Evolutionary conservation across 441 rosid genomes (phyloP).

Genomic region (Sinapis alba): DNA sequence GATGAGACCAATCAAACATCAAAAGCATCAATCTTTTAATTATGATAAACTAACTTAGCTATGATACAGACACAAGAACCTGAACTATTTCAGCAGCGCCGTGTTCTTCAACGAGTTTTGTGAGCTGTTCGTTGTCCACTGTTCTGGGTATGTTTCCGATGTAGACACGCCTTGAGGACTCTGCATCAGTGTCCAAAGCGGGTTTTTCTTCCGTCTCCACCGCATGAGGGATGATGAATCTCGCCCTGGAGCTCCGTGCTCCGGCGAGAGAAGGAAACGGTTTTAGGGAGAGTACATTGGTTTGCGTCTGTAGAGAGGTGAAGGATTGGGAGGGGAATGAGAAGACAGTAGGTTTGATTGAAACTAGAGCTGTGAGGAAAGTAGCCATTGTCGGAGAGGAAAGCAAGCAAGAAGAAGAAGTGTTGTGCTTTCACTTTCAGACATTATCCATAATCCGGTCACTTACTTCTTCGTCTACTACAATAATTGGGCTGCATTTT

Average conservation of each 20-base stretch:
- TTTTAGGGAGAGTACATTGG: slow-evolving; percentile 13
- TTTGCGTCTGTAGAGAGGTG: not conserved
- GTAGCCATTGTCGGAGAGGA: slow-evolving; percentile 30
- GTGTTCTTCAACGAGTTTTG: slow-evolving; percentile 71
- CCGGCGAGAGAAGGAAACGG: slow-evolving; percentile 17
- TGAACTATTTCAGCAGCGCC: slow-evolving; percentile 83
- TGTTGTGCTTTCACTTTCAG: not conserved
- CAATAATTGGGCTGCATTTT: not conserved
- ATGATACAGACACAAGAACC: slow-evolving; percentile 43
- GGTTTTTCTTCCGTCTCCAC: slow-evolving; percentile 54
- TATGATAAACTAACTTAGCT: not conserved
- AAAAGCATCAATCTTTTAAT: slow-evolving; percentile 4
- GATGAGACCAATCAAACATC: not conserved
- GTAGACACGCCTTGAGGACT: slow-evolving; percentile 69
- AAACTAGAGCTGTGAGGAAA: slow-evolving; percentile 28
- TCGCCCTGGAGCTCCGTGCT: slow-evolving; percentile 31
- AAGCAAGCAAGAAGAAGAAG: not conserved
- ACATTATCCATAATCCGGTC: slow-evolving; percentile 27
- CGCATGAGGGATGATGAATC: slow-evolving; percentile 44
- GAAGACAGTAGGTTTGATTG: slow-evolving; percentile 31
- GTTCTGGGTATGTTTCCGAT: slow-evolving; percentile 87
- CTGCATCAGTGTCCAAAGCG: slow-evolving; percentile 48
- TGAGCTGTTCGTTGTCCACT: slow-evolving; percentile 58
- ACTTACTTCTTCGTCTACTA: not conserved
- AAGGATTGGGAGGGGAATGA: slow-evolving; percentile 32